Base-by-base conservation (phyloP, 2,329 filamentous ascomycete genomes). In the Aureobasidium sp. region DNA sequence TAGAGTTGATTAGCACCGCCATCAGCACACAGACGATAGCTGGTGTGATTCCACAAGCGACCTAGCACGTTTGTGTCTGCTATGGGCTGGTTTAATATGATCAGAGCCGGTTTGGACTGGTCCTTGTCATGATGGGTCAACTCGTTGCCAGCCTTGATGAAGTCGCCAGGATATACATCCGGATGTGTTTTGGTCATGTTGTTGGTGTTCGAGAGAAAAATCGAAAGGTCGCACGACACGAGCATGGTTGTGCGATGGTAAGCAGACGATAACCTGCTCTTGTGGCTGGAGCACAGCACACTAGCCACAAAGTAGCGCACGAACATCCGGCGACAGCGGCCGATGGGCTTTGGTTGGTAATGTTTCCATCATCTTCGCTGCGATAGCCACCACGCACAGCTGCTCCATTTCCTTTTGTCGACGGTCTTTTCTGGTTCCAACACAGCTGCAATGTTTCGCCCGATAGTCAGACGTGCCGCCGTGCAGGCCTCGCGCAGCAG, bases 1-100 rank as follows among this genome's bases (percentile, higher is more conserved):
- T 82, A 80, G 25, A 97, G 81, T 41, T 85, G 82, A 70, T 97
- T 96, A 49, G 92, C 92, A 29, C 91, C 94, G 61, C 92, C 94
- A 76, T 99, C 94, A 32, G 91, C 94, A 62, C 91, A 96, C 59
- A 97, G 80, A 29, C 82, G 83, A 64, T 86, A 81, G 27, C 76
- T 77, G 58, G 89, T 87, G 64, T 79, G 76, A 30, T 70, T 69
- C 75, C 79, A 80, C 13, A 82, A 70, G 11, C 73, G 72, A 34
- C 72, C 68, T 64, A 82, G 76, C 13, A 76, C 78, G 72, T 81
- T 80, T 78, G 66, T 83, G 68, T 71, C 71, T 13, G 67, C 75
- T 62, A 88, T 80, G 32, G 83, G 83, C 65, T 86, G 84, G 67
- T 88, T 86, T 21, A 88, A 75, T 47, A 87, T 75, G 48, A 88